Base-by-base conservation (phyloP, 805 yeast species). In the Teunomyces stri region DNA sequence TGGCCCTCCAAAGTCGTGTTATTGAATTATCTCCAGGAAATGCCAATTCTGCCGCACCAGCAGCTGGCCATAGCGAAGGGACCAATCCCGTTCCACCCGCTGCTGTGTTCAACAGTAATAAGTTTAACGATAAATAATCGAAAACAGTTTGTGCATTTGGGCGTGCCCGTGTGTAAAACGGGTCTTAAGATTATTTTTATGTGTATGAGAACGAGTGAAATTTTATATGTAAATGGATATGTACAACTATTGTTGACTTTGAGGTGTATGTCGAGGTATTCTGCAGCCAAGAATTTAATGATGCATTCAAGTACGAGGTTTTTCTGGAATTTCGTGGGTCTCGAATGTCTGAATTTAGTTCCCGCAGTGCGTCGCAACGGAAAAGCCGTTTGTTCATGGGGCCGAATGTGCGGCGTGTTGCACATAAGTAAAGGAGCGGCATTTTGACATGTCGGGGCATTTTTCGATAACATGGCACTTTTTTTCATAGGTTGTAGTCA, bases 1-100 rank as follows among this genome's bases (percentile, higher is more conserved):
- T 85, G 53, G 84, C 83, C 2, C 71, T 88, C 43, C 92, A 87
- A 65, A 77, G 84, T 30, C 77, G 85, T 55, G 69, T 86, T 52
- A 76, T 86, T 53, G 84, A 81, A 57, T 54, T 70, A 34, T 60
- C 66, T 9, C 61, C 67, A 7, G 33, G 44, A 11, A 33, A 13
- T 16, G 30, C 27, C 41, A 39, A 22, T n/a, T 16, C 11, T 30
- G 20, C 47, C 28, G 18, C 28, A 7, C 21, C 38, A 7, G 30
- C 29, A 11, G 33, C 22, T 12, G 40, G 39, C 5, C 27, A 27
- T 10, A 30, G 7, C 16, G 50, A 43, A 7, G 22, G 29, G 4
- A 31, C 30, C 13, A 41, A 40, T 21, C 44, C 44, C 7, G 44
- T 43, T 27, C 53, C 53, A 4, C 53, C 56, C 2, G 53, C 53